Evolutionary conservation across 108 stramenopile species (phyloP).

Genomic region (Pseudonitzschia pungens): DNA sequence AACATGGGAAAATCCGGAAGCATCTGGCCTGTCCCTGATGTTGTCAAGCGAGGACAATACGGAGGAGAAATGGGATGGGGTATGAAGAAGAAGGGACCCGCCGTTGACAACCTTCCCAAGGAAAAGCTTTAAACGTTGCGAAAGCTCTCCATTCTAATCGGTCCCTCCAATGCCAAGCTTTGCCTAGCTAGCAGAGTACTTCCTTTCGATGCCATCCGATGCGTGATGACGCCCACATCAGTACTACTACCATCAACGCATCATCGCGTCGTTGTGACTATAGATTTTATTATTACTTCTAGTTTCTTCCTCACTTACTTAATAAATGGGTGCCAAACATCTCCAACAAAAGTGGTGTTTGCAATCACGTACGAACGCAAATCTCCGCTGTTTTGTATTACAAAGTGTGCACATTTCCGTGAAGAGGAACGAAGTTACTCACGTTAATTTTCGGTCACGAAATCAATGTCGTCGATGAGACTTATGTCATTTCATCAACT

Average conservation of each 20-base stretch:
- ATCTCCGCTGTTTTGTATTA: no score
- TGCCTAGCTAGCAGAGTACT: neutral
- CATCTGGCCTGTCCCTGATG: constrained; percentile 86
- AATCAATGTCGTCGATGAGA: no score
- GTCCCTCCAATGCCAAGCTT: neutral
- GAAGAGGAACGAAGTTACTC: no score
- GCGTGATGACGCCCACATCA: neutral
- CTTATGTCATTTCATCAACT: no score
- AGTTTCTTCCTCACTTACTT: no score
- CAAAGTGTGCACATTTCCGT: no score
- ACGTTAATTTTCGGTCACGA: no score
- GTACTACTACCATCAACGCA: neutral
- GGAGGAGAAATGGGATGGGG: constrained; percentile 88
- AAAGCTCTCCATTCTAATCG: neutral
- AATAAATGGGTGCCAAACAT: no score
- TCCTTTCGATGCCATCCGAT: neutral
- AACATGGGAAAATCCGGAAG: constrained; percentile 88
- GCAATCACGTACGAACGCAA: no score
- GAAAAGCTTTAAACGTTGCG: constrained; percentile 38
- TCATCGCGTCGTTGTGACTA: constrained; percentile 5
- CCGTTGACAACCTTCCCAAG: constrained; percentile 80
- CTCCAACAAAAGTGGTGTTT: no score
- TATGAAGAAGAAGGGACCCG: constrained; percentile 83
- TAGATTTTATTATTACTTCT: constrained; percentile 3
- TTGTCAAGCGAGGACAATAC: constrained; percentile 71